phyloP scores from a whole-genome alignment of 768 basidiomycete species.

The Naganishia randhawae region DNA sequence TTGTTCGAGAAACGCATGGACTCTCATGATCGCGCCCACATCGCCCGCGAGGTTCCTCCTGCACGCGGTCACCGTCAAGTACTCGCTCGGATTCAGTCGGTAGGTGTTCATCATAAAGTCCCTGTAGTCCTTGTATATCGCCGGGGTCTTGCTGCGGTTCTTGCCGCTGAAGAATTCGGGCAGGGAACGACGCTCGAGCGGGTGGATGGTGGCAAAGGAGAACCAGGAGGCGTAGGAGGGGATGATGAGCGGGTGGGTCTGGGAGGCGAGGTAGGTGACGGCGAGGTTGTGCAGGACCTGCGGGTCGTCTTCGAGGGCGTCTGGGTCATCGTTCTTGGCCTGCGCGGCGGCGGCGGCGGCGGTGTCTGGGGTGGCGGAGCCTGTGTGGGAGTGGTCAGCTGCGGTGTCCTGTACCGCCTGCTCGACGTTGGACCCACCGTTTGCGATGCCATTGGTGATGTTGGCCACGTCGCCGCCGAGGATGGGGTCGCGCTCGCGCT shows the following conservation, averaged over 20 bases:
- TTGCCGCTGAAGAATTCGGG: conserved; percentile 98
- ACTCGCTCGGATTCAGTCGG: conserved; percentile 85
- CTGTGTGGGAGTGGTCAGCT: neutral
- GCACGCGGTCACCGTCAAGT: conserved; percentile 95
- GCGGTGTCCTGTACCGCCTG: conserved; percentile 53
- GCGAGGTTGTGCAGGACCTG: conserved; percentile 53
- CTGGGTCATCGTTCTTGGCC: conserved; percentile 16
- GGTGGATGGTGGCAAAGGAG: conserved; percentile 86
- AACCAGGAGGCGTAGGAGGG: conserved; percentile 99
- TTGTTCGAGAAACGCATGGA: conserved; percentile 96
- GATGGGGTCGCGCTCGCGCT: conserved; percentile 80
- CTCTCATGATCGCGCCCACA: conserved; percentile 97
- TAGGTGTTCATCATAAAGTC: conserved; percentile 99
- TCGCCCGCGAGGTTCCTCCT: conserved; percentile 93
- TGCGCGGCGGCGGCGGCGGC: conserved; percentile 4
- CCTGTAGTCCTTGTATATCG: conserved; percentile 97
- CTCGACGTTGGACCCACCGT: conserved; percentile 20
- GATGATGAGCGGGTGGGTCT: conserved; percentile 94
- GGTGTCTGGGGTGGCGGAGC: conserved; percentile 63
- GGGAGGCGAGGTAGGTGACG: conserved; percentile 84
- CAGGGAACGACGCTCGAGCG: conserved; percentile 82
- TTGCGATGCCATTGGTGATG: conserved; percentile 52
- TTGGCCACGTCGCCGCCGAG: conserved; percentile 74
- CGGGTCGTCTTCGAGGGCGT: conserved; percentile 73
- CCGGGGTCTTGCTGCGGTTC: conserved; percentile 89